Base-by-base conservation (phyloP, 768 basidiomycete species). In the Agaricus blazei region DNA sequence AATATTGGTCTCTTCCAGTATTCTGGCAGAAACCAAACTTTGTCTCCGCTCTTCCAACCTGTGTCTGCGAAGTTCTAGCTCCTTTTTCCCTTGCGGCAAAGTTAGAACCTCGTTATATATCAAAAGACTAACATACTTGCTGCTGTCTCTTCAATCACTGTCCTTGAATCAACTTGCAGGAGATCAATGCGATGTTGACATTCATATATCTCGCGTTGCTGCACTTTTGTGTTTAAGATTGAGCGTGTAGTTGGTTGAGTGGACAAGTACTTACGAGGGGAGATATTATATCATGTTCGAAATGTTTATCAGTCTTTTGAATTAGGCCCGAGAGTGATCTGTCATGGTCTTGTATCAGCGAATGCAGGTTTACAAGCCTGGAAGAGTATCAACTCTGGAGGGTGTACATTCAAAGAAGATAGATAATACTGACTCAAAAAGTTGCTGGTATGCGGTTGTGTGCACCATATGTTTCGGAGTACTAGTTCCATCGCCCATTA, bases 161-260 rank as follows among this genome's bases (percentile, higher is more conserved):
- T 64, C 14, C 64, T 67, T 42, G 71, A 71, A 62, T 78, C 70
- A 43, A 72, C 70, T 57, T 72, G 68, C n/a, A 85, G 68, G 62
- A 76, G 76, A 45, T 74, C 70, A 27, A 90, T 68, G 59, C 73
- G 76, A 56, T 76, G 75, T 62, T 85, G 74, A 37, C 84, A 80
- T 67, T 91, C 83, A 42, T 81, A 83, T 48, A 83, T 72, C 67
- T 91, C 84, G 41, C 88, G 84, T 60, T 73, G 78, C 90, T 90
- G 68, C 63, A 57, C 60, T 66, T 37, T 59, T 46, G 63, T 66
- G 64, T 41, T 49, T 48, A 36, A 38, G 58, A 49, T 58, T 56
- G 36, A 59, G 51, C 9, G 34, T 34, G 11, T 19, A 11, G 34
- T 19, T 9, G 26, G 15, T 9, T 40, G 9, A 44, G 7, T 5